These are phyloP conservation scores for Glycine latifolia DNA, from an alignment of 306 rosid genomes.

Conservation along the genomic window DNA sequence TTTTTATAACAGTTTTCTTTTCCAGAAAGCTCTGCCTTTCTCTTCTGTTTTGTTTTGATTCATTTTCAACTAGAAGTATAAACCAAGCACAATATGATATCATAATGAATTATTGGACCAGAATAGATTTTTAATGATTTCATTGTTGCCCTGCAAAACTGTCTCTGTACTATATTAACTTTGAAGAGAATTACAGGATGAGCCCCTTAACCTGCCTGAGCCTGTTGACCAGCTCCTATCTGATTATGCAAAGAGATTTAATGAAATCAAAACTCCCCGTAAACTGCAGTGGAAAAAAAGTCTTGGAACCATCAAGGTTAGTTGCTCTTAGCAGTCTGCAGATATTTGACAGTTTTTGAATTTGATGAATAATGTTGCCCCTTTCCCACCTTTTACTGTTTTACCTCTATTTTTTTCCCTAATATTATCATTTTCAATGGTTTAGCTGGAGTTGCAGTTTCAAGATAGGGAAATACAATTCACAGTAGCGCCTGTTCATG, in stretches of 20 bases:
- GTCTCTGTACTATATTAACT: conserved; percentile 42
- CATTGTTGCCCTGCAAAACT: conserved; percentile 28
- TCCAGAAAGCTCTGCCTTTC: conserved; percentile 35
- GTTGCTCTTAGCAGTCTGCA: conserved; percentile 26
- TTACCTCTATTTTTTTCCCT: conserved; percentile 23
- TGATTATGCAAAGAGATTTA: conserved; percentile 87
- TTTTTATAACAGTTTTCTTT: conserved; percentile 17
- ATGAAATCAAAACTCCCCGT: conserved; percentile 96
- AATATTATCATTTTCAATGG: conserved; percentile 38
- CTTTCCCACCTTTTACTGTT: conserved; percentile 23
- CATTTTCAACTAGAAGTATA: conserved; percentile 28
- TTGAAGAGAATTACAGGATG: conserved; percentile 70
- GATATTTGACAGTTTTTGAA: conserved; percentile 20
- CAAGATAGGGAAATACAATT: conserved; percentile 85
- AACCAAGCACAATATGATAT: conserved; percentile 4
- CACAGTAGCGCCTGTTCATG: conserved; percentile 83
- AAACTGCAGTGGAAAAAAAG: conserved; percentile 92
- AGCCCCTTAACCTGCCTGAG: conserved; percentile 70
- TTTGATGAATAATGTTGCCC: conserved; percentile 8
- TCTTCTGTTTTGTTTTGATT: not conserved
- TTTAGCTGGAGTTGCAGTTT: conserved; percentile 91
- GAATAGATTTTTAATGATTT: conserved; percentile 34
- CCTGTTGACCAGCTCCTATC: conserved; percentile 79
- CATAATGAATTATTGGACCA: conserved; percentile 20
- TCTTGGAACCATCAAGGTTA: conserved; percentile 94